Evolutionary conservation across 352 stramenopile genomes (phyloP).

Genomic region (Phytopythium boreale): DNA sequence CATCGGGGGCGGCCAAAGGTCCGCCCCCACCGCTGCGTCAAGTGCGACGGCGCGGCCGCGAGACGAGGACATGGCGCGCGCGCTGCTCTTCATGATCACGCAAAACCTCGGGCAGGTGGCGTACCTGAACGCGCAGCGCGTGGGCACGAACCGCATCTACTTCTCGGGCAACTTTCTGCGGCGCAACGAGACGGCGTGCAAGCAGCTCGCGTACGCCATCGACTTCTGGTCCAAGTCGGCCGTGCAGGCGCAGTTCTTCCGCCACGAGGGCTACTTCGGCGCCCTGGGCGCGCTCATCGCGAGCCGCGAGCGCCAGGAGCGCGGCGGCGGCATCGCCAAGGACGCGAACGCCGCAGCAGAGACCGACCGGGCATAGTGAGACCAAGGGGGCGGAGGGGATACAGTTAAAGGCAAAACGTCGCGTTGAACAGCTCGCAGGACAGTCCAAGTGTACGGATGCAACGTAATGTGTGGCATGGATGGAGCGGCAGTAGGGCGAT

Average conservation of each 20-base stretch:
- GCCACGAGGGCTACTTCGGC: constrained; percentile 97
- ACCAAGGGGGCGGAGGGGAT: neutral
- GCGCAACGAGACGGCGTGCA: constrained; percentile 92
- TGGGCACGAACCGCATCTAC: constrained; percentile 92
- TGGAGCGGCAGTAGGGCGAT: neutral
- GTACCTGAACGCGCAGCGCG: constrained; percentile 94
- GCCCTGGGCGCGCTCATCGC: constrained; percentile 94
- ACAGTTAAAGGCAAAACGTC: no score
- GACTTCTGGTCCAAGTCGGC: constrained; percentile 95
- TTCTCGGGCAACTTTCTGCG: constrained; percentile 97
- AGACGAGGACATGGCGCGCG: constrained; percentile 93
- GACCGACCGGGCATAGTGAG: neutral
- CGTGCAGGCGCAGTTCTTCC: constrained; percentile 91
- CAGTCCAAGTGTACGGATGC: no score
- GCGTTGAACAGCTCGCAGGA: no score
- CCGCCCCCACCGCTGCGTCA: neutral
- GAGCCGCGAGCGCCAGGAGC: neutral
- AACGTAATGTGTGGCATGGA: no score
- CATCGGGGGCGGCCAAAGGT: constrained; percentile 47
- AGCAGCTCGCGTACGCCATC: constrained; percentile 92
- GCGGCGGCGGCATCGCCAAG: neutral
- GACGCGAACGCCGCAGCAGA: neutral
- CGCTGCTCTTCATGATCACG: constrained; percentile 98
- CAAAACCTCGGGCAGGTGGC: constrained; percentile 97
- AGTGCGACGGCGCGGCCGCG: constrained; percentile 32